phyloP scores from a whole-genome alignment of 176 grass and related monocot genomes.

The Bolboschoenus planiculmis region DNA sequence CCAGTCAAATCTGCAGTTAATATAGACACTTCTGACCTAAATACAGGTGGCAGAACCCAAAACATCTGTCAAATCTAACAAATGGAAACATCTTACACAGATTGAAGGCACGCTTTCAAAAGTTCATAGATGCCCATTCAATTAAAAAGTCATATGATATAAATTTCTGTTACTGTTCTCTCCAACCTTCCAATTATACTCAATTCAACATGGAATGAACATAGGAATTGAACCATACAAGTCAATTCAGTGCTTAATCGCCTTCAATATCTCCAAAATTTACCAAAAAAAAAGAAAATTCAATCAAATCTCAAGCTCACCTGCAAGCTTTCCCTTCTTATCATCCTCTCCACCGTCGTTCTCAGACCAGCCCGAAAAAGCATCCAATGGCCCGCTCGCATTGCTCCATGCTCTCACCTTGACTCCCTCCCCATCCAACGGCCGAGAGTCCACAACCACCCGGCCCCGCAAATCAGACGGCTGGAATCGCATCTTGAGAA shows the following conservation, averaged over 20 bases:
- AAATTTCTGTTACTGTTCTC: neutral
- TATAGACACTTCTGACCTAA: neutral
- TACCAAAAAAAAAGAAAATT: neutral
- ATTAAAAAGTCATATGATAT: neutral
- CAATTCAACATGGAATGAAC: neutral
- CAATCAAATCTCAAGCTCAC: conserved; percentile 6
- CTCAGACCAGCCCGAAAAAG: conserved; percentile 64
- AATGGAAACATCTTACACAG: neutral
- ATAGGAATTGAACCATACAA: neutral
- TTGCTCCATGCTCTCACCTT: neutral
- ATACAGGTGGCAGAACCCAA: neutral
- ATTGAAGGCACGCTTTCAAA: neutral
- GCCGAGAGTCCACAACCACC: neutral
- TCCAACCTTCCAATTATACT: neutral
- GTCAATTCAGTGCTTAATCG: neutral
- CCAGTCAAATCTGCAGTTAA: neutral
- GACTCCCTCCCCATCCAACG: neutral
- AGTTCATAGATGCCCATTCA: neutral
- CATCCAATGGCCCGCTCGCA: conserved; percentile 24
- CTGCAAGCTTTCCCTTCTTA: conserved; percentile 13
- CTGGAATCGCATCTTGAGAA: conserved; percentile 12
- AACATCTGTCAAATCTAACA: neutral
- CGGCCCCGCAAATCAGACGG: neutral
- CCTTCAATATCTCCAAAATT: neutral
- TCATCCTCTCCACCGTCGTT: conserved; percentile 1